Evolutionary conservation across 495 filamentous ascomycete species (phyloP), one percentile per base, ranked within the genome.

Genomic region (Apodospora peruviana): DNA sequence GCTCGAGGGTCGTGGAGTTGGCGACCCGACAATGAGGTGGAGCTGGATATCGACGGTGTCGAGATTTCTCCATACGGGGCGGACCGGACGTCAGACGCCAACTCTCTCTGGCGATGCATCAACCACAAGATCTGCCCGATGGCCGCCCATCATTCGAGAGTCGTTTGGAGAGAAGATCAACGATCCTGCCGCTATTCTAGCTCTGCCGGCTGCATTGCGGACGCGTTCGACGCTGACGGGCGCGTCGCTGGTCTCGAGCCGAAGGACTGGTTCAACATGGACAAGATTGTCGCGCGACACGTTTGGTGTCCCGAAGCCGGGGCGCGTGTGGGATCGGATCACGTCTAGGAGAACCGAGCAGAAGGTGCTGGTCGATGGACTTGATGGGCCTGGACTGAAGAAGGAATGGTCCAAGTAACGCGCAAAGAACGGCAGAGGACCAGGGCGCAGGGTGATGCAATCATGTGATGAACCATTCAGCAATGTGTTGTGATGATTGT

Each of bases 101-200:
- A 20, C 9, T 43, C 8, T 5, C 20, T n/a, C 40, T 23, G 42
- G 42, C 24, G 5, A 5, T 11, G 14, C n/a, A 16, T n/a, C 9
- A 18, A 25, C 42, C 10, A 4, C 4, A 18, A 11, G 42, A 3
- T 45, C 42, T 2, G 22, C 24, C 4, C 24, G 42, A 7, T 18
- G 41, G 18, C 49, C 47, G 5, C 53, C 42, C 19, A 59, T 50
- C 1, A 36, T 59, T 9, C 42, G 58, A 11, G 59, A 62, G 39
- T 62, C 59, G 25, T 62, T 62, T 37, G 59, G 59, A 20, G 59
- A 62, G 35, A 62, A 62, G 35, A 36, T 52, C 25, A 62, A 62
- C 11, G 59, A 62, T 20, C 59, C 59, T 1, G 59, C 52, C 2
- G 40, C 53, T 12, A 50, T 43, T 1, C 29, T 62, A 32, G n/a